phyloP scores from a whole-genome alignment of 371 early-diverging fungal genomes.

The Zancudomyces culisetae region DNA sequence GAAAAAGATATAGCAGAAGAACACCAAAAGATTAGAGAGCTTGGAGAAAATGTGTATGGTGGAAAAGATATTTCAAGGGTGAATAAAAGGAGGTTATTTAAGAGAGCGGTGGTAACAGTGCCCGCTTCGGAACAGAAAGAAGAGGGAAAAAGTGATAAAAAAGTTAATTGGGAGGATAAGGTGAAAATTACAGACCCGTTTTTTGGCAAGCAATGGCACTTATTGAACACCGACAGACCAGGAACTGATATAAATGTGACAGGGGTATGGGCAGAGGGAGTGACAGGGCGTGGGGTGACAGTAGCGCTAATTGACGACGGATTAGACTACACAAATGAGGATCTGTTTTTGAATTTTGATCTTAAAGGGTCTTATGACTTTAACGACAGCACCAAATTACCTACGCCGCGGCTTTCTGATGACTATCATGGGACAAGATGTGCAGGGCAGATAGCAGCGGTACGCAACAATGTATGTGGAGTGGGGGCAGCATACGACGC shows the following conservation, averaged over 20 bases:
- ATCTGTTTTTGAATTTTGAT: conserved; percentile 77
- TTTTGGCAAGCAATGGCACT: conserved; percentile 21
- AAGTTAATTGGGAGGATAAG: conserved; percentile 7
- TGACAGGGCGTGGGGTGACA: conserved; percentile 67
- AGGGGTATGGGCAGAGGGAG: conserved; percentile 67
- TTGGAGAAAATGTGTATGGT: neutral
- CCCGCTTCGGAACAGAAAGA: neutral
- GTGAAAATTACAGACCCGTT: conserved; percentile 14
- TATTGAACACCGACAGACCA: conserved; percentile 32
- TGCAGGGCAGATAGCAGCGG: conserved; percentile 92
- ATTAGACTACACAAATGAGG: conserved; percentile 62
- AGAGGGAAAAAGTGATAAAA: conserved; percentile 5
- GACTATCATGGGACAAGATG: conserved; percentile 93
- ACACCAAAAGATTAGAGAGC: neutral
- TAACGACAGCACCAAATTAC: conserved; percentile 56
- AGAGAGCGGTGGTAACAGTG: conserved; percentile 6
- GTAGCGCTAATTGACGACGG: conserved; percentile 92
- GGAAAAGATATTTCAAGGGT: conserved; percentile 1
- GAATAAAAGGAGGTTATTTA: conserved; percentile 4
- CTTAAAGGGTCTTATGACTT: conserved; percentile 82
- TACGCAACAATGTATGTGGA: conserved; percentile 77
- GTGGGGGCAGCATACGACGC: conserved; percentile 84
- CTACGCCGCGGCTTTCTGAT: conserved; percentile 51
- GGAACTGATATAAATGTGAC: conserved; percentile 86
- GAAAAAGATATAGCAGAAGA: neutral